Evolutionary conservation across 495 filamentous ascomycete genomes (phyloP), one percentile per base, ranked within the genome.

Genomic region (Penicillium canescens): DNA sequence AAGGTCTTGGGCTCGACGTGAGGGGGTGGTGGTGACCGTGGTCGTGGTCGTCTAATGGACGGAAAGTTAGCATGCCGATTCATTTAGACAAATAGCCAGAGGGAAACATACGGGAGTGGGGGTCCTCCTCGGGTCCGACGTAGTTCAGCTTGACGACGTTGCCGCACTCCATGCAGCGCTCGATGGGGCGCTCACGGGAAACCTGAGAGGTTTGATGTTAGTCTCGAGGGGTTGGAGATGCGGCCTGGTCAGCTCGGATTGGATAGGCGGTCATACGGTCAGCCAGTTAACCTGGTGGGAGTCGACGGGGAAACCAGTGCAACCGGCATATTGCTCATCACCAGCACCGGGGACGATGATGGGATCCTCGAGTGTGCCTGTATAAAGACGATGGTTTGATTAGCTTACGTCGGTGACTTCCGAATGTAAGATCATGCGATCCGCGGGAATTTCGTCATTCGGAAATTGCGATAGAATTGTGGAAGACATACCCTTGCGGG

Each of bases 81-180:
- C 37, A 49, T 14, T 18, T 33, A 52, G 28, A 35, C 12, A 13
- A 16, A 3, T 40, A 36, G 3, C 33, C 1, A 53, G 20, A 4
- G 8, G 4, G 44, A 16, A 50, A 72, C 73, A 59, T 68, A 77
- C 74, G 78, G 62, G 72, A 75, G 67, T 87, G 80, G 56, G 75
- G 66, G 68, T 91, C 86, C 55, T 88, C 88, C 65, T 81, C 64
- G 26, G 91, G 88, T 34, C 94, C 94, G 50, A 97, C 71, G 71
- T 97, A 98, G 70, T 97, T 89, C 85, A 97, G 90, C 86, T 95
- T 96, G 76, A 92, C 89, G 60, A 92, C 90, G 77, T 83, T 86
- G 46, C 95, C 95, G 79, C 94, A 98, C 81, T 98, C 94, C 66
- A 82, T 79, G 86, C 94, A 98, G 63, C 94, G 90, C 77, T 94